These are phyloP conservation scores for Aspergillus carbonarius DNA, from an alignment of 2,329 filamentous ascomycete genomes.

Conservation along the genomic window DNA sequence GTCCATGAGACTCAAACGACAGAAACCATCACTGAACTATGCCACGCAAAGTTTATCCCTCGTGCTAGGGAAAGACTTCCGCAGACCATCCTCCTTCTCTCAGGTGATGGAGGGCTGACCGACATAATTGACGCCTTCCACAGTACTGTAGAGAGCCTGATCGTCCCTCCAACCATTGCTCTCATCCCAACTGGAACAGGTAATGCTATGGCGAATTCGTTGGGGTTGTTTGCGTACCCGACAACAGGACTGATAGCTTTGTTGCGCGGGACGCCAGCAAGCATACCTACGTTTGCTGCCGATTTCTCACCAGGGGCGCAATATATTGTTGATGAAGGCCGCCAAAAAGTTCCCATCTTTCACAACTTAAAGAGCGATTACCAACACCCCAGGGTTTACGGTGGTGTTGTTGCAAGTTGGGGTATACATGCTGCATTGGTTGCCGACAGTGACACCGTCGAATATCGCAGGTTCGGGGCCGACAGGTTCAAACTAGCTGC, in stretches of 20 bases:
- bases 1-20: slow-evolving; percentile 64
- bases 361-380: slow-evolving; percentile 20
- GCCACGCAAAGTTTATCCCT: slow-evolving; percentile 50
- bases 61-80: slow-evolving; percentile 48
- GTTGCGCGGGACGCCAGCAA: slow-evolving; percentile 54
- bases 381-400: slow-evolving; percentile 52
- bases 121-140: slow-evolving; percentile 73
- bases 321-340: slow-evolving; percentile 44
- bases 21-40: slow-evolving; percentile 65
- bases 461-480: slow-evolving; percentile 73
- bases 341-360: slow-evolving; percentile 39
- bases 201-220: slow-evolving; percentile 47
- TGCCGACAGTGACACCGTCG: slow-evolving; percentile 82
- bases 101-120: slow-evolving; percentile 82
- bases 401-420: slow-evolving; percentile 85
- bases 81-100: slow-evolving; percentile 73
- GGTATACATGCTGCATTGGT: slow-evolving; percentile 86
- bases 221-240: slow-evolving; percentile 29
- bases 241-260: slow-evolving; percentile 56
- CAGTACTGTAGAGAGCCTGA: slow-evolving; percentile 19
- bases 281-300: slow-evolving; percentile 63
- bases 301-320: slow-evolving; percentile 60
- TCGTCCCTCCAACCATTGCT: slow-evolving; percentile 56
- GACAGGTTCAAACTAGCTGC: slow-evolving; percentile 85
- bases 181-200: slow-evolving; percentile 55